These are phyloP conservation scores for Candida pseudofarinosa DNA, from an alignment of 805 yeast species.

Conservation along the genomic window DNA sequence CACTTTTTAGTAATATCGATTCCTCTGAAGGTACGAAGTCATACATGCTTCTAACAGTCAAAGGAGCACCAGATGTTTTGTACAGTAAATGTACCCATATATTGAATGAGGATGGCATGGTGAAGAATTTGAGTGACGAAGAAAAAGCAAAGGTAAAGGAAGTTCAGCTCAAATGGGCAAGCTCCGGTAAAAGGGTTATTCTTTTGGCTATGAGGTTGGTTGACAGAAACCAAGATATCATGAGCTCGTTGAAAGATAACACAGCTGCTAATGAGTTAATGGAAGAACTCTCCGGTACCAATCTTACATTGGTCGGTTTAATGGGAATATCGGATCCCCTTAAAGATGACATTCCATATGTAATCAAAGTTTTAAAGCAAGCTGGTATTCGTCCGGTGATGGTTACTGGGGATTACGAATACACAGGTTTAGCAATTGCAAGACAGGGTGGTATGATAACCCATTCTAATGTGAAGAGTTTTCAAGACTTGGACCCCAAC, in stretches of 20 bases:
- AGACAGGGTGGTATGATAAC: slow-evolving; percentile 31
- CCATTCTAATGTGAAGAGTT: slow-evolving; percentile 15
- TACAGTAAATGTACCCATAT: slow-evolving; percentile 23
- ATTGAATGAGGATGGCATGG: slow-evolving; percentile 13
- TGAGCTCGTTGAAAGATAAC: slow-evolving; percentile 5
- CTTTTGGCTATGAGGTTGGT: slow-evolving; percentile 22
- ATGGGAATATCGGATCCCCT: slow-evolving; percentile 45
- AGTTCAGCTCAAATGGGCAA: slow-evolving; percentile 33
- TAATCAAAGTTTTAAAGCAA: slow-evolving; percentile 25
- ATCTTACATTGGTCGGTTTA: slow-evolving; percentile 28
- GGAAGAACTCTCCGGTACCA: slow-evolving; percentile 9
- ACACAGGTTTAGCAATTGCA: slow-evolving; percentile 50
- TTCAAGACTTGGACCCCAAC: slow-evolving; percentile 13
- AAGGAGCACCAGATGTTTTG: slow-evolving; percentile 47
- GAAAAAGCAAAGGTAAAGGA: slow-evolving; percentile 15
- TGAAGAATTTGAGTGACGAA: slow-evolving; percentile 11
- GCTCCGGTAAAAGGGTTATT: slow-evolving; percentile 33
- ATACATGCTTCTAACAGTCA: slow-evolving; percentile 22
- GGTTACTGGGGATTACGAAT: slow-evolving; percentile 53
- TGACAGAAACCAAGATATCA: slow-evolving; percentile 9
- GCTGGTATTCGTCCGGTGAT: slow-evolving; percentile 41
- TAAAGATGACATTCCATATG: slow-evolving; percentile 30
- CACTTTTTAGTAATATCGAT: neutral
- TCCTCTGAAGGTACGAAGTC: neutral
- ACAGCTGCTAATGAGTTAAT: slow-evolving; percentile 11